Evolutionary conservation across 1,284 basidiomycete species (phyloP).

Genomic region (Trametes hirsuta): DNA sequence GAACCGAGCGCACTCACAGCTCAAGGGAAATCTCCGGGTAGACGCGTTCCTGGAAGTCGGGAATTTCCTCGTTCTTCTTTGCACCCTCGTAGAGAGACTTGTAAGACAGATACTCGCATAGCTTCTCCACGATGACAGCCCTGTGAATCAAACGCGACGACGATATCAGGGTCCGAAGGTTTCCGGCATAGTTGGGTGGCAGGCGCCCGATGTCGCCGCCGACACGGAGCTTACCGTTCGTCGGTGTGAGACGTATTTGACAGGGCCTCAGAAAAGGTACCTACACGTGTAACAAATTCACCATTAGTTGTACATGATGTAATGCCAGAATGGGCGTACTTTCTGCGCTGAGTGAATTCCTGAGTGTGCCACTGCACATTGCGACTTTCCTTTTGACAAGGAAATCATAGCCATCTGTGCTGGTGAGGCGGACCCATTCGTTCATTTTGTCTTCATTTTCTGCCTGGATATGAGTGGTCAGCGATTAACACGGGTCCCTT

Average conservation of each 20-base stretch:
- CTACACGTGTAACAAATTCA: conserved; percentile 32
- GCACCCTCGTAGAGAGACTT: conserved; percentile 68
- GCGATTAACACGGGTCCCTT: background rate
- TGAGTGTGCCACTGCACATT: conserved; percentile 58
- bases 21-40: conserved; percentile 83
- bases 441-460: conserved; percentile 27
- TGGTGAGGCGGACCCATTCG: conserved; percentile 68
- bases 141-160: conserved; percentile 39
- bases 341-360: conserved; percentile 45
- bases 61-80: conserved; percentile 66
- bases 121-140: conserved; percentile 77
- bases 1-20: conserved; percentile 58
- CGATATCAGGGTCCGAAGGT: background rate
- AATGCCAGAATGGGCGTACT: conserved; percentile 30
- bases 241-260: conserved; percentile 50
- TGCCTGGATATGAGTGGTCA: background rate
- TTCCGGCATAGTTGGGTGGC: background rate
- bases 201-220: background rate
- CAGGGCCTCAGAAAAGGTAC: conserved; percentile 53
- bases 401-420: conserved; percentile 64
- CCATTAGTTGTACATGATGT: background rate
- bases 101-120: conserved; percentile 83
- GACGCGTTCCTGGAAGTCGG: conserved; percentile 79
- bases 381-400: conserved; percentile 61
- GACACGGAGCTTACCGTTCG: conserved; percentile 43